Percentiles rank a stretch among this genome's conserved stretches.
Conservation (phyloP, 345 rosid species). For the Eucalyptus cladocalyx region DNA sequence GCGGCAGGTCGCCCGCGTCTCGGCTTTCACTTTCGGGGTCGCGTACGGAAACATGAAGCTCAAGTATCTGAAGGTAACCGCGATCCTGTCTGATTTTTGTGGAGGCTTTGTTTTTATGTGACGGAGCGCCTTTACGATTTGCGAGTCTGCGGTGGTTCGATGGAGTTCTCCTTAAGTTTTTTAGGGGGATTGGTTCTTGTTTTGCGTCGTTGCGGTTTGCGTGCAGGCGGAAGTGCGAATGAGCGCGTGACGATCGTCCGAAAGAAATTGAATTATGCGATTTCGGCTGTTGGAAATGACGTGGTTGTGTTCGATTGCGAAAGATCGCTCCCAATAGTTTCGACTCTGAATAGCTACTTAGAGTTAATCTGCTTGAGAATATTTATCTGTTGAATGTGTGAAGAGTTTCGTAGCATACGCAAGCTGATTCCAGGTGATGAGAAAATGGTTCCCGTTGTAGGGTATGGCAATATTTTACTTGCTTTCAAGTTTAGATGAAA, state of each 20-base stretch:
- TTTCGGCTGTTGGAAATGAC: background rate
- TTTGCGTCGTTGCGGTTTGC: background rate
- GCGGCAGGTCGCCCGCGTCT: constrained; percentile 56
- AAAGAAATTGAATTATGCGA: background rate
- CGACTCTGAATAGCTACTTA: background rate
- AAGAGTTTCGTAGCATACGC: background rate
- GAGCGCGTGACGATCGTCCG: background rate
- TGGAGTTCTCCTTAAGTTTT: background rate
- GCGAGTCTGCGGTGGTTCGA: background rate
- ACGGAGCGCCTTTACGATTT: background rate
- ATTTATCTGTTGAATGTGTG: background rate
- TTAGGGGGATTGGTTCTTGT: background rate
- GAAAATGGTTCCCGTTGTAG: background rate
- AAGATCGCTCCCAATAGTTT: background rate
- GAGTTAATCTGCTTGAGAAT: background rate
- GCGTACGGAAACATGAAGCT: constrained; percentile 62
- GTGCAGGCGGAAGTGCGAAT: background rate
- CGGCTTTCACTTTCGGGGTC: constrained; percentile 51
- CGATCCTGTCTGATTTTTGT: background rate
- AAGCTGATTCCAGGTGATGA: background rate
- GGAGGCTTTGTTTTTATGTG: background rate
- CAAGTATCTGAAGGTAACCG: constrained; percentile 48
- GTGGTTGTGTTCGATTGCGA: background rate
- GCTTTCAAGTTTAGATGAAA: background rate
- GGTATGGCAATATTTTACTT: background rate